Base-by-base conservation (phyloP, 331 rosid species). In the Rosa hybrid region DNA sequence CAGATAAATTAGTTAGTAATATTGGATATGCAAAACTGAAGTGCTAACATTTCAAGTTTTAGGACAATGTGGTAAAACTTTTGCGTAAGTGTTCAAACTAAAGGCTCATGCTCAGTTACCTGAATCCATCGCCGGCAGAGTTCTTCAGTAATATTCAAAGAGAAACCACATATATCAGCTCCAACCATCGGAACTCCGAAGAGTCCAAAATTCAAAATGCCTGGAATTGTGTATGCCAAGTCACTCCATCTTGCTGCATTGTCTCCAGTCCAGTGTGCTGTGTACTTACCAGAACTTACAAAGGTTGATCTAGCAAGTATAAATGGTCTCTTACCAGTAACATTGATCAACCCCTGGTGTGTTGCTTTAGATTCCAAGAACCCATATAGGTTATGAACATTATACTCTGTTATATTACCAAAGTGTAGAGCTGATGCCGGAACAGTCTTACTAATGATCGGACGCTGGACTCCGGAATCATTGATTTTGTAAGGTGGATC, bases 241-340 rank as follows among this genome's bases (percentile, higher is more conserved):
- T 94, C 98, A 75, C 87, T 78, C 97, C 97, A 94, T 11, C 88
- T 82, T 4, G 98, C 97, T 67, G 86, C 89, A 86, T 91, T 94
- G 41, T 94, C 98, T 86, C 98, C 97, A 8, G 98, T 94, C 97
- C 98, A 94, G 64, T 94, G 98, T 1, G 97, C 97, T 23, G 92
- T 27, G 82, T 92, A 91, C 90, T 85, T 92, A 7, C 98, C 98
- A 38, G 98, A 91, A 83, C 97, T 83, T 7, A 92, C 90, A 83
- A 91, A 94, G 81, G 97, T 94, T 53, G 98, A 94, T 85, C 97
- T 90, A 38, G 91, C 62, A 12, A 94, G 90, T 68, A 94, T 39
- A 75, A 94, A 94, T 27, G 97, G 98, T 86, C 98, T 91, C 85
- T 77, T 92, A 73, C 97, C 91, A 72, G 85, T 92, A 53, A 82